Evolutionary conservation across 495 filamentous ascomycete species (phyloP), one percentile per base, ranked within the genome.

Genomic region (Penicillium psychrofluorescens): DNA sequence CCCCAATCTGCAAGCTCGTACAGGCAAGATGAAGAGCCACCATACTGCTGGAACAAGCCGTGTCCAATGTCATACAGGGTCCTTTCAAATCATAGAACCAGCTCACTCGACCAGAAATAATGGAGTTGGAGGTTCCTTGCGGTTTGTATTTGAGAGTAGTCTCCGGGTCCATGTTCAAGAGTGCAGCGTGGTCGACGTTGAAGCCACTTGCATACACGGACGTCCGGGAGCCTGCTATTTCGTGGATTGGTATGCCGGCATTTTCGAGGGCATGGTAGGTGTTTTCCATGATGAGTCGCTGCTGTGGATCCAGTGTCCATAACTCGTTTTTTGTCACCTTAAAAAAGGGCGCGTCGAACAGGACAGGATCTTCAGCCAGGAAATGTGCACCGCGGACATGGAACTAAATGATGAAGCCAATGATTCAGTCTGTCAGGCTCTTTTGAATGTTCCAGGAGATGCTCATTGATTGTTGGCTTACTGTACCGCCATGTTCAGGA

Each of bases 301-400:
- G 71, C 36, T 75, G 71, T 2, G 71, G 71, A 30, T 75, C 71
- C 28, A 74, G 55, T 5, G 58, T 54, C 14, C 53, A 49, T 36
- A 79, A 63, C 56, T 84, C 72, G 45, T 64, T 62, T 15, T 72
- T 66, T 4, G 70, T 72, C 33, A 83, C 71, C 37, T 73, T 76
- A 60, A 85, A 84, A 49, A 83, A 83, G 0, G 50, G 41, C 11
- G 64, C 53, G 16, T 78, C 72, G 36, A 78, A 78, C 8, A 46
- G 35, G 0, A 54, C 49, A 6, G 65, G 36, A 35, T 77, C 67
- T 37, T 71, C 63, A 0, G 57, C 16, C 11, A 59, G 41, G 13
- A 49, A 59, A n/a, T 59, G 50, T 1, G 49, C 56, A 30, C 53
- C 56, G 42, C 51, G 42, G 1, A 56, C 40, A 38, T 51, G 47